These are phyloP conservation scores for Trametes meyenii DNA, from an alignment of 768 basidiomycete genomes.

Conservation along the genomic window DNA sequence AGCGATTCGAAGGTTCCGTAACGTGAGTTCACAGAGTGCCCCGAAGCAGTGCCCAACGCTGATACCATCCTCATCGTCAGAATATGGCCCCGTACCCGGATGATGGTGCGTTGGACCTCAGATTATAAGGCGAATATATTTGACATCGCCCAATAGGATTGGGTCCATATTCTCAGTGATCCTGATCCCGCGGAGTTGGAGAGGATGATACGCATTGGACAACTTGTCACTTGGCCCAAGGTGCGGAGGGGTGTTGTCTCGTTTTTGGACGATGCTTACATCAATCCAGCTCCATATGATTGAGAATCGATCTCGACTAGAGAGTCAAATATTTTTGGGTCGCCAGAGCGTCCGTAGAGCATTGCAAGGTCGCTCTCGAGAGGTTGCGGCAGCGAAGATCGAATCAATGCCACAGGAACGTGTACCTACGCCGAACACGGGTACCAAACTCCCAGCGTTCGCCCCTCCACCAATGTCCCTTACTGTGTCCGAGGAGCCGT, in stretches of 20 bases:
- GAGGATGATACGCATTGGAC: conserved; percentile 85
- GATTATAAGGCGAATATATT: neutral
- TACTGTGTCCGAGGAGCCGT: conserved; percentile 52
- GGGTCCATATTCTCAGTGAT: conserved; percentile 82
- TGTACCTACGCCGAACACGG: conserved; percentile 31
- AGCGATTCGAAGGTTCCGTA: conserved; percentile 86
- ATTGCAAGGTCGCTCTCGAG: conserved; percentile 39
- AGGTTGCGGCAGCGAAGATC: conserved; percentile 27
- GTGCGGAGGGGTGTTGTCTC: conserved; percentile 41
- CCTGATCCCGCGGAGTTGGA: conserved; percentile 79
- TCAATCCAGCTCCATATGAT: conserved; percentile 83
- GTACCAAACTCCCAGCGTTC: conserved; percentile 25
- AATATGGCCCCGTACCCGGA: conserved; percentile 83
- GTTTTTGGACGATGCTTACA: neutral
- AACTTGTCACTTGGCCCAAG: conserved; percentile 97
- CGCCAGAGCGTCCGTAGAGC: conserved; percentile 69
- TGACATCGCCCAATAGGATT: conserved; percentile 55
- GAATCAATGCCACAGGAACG: conserved; percentile 30
- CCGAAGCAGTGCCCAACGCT: neutral
- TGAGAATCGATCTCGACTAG: conserved; percentile 83
- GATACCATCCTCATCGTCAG: conserved; percentile 37
- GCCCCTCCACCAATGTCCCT: conserved; percentile 27
- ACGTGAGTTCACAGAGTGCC: conserved; percentile 56
- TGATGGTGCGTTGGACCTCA: conserved; percentile 52
- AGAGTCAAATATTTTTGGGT: conserved; percentile 81